phyloP scores from a whole-genome alignment of 352 stramenopile species.

The Globisporangium parvum region DNA sequence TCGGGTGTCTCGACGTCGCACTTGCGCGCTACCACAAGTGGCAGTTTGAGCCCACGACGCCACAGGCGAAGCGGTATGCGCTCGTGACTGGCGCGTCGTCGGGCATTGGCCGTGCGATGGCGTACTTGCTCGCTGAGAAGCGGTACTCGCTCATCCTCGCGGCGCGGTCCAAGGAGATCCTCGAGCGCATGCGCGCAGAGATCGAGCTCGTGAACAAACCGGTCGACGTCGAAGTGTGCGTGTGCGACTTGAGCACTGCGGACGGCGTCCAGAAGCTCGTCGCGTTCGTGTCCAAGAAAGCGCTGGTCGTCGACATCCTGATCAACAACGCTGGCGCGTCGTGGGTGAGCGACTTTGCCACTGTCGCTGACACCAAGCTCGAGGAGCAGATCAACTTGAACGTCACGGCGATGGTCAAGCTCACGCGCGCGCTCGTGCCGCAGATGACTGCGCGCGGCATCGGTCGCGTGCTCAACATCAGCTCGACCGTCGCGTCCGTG shows the following conservation, averaged over 20 bases:
- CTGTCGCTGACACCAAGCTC: slow-evolving; percentile 32
- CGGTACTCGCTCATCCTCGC: slow-evolving; percentile 76
- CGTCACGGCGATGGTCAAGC: slow-evolving; percentile 47
- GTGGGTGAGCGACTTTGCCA: slow-evolving; percentile 35
- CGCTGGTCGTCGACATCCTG: slow-evolving; percentile 75
- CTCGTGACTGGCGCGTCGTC: slow-evolving; percentile 71
- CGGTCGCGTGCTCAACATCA: slow-evolving; percentile 81
- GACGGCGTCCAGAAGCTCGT: slow-evolving; percentile 53
- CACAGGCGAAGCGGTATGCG: slow-evolving; percentile 48
- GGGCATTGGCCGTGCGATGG: slow-evolving; percentile 72
- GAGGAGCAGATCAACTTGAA: slow-evolving; percentile 68
- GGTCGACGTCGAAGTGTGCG: slow-evolving; percentile 49
- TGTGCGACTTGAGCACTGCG: slow-evolving; percentile 45
- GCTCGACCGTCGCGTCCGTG: slow-evolving; percentile 42
- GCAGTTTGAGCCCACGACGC: slow-evolving; percentile 41
- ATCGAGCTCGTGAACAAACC: slow-evolving; percentile 71
- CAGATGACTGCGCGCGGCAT: slow-evolving; percentile 64
- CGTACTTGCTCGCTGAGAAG: slow-evolving; percentile 71
- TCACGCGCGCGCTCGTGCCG: slow-evolving; percentile 60
- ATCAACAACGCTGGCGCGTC: slow-evolving; percentile 74
- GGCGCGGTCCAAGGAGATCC: slow-evolving; percentile 41
- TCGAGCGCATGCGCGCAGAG: slow-evolving; percentile 66
- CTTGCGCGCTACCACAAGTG: slow-evolving; percentile 65
- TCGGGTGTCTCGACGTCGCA: slow-evolving; percentile 48
- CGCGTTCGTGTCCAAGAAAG: slow-evolving; percentile 44